phyloP scores from a whole-genome alignment of 305 asterid genomes.

The Fraxinus sp. region DNA sequence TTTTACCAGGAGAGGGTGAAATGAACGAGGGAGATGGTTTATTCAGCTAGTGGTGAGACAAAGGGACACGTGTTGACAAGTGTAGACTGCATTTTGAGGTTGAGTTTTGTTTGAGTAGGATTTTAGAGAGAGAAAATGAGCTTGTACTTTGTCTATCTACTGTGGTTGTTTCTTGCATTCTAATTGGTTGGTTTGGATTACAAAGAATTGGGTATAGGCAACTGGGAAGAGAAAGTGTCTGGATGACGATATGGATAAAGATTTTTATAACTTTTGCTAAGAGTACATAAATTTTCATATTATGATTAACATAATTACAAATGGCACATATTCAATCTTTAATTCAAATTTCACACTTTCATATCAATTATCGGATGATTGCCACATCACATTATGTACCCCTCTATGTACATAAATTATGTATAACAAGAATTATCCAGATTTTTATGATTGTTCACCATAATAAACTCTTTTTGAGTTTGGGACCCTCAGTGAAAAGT shows the following conservation, averaged over 20 bases:
- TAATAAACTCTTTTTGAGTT: too few relatives aligned
- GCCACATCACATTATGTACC: too few relatives aligned
- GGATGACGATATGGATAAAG: conserved; percentile 39
- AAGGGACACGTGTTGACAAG: conserved; percentile 62
- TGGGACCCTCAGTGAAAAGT: too few relatives aligned
- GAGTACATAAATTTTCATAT: too few relatives aligned
- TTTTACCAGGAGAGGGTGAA: conserved; percentile 21
- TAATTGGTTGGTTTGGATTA: conserved; percentile 78
- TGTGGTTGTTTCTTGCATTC: conserved; percentile 42
- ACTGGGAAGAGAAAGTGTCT: conserved; percentile 20
- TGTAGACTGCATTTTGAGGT: conserved; percentile 45
- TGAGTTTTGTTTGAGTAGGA: conserved; percentile 31
- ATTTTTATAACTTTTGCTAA: too few relatives aligned
- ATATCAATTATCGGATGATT: too few relatives aligned
- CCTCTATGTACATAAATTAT: too few relatives aligned
- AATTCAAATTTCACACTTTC: too few relatives aligned
- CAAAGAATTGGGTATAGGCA: conserved; percentile 29
- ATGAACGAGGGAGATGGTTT: conserved; percentile 22
- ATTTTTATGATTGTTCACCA: too few relatives aligned
- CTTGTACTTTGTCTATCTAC: conserved; percentile 32
- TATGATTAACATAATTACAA: too few relatives aligned
- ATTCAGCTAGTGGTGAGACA: conserved; percentile 53
- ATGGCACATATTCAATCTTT: too few relatives aligned
- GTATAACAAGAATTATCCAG: too few relatives aligned
- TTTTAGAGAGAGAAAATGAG: conserved; percentile 25